Base-by-base conservation (phyloP, 768 basidiomycete genomes). In the Kwoniella sp. region DNA sequence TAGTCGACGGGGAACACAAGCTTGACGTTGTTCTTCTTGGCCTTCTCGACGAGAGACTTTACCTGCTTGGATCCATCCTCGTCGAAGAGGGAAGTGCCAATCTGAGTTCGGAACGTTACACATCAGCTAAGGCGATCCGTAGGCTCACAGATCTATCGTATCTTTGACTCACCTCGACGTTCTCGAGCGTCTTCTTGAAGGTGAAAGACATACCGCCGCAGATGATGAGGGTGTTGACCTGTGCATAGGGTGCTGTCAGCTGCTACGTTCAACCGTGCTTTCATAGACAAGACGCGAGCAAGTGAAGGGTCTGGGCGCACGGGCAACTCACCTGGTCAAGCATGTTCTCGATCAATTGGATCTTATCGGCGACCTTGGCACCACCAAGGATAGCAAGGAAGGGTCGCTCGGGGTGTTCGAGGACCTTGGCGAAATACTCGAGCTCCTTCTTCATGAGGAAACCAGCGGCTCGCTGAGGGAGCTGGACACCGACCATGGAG, bases 171-270 rank as follows among this genome's bases (percentile, higher is more conserved):
- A 80, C 78, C 60, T 75, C 72, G 52, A 93, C 85, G 66, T 87
- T 85, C 63, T 97, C 86, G 63, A 95, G 85, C 5, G 88, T 90
- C 85, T 97, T 98, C 83, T 94, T 93, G 86, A 99, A 99, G 63
- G 95, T 99, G 84, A 96, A 99, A 37, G 92, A 91, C 95, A 99
- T 99, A 29, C 95, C 95, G 76, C 95, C 95, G 69, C 92, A 90
- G 73, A 99, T 91, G 80, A 99, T 97, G 70, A 99, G 84, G 25
- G 90, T 91, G 83, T 99, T 85, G 82, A 98, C 95, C 91, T 93
- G 22, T 58, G 54, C 53, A 55, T n/a, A 30, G 3, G 4, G 23
- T 23, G 4, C 55, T n/a, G 20, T 28, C 47, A 58, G 55, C 29
- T 5, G 48, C 30, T 26, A 12, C 54, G 15, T 13, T 29, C n/a